phyloP scores from a whole-genome alignment of 441 rosid species.

The Gossypium schwendimanii region DNA sequence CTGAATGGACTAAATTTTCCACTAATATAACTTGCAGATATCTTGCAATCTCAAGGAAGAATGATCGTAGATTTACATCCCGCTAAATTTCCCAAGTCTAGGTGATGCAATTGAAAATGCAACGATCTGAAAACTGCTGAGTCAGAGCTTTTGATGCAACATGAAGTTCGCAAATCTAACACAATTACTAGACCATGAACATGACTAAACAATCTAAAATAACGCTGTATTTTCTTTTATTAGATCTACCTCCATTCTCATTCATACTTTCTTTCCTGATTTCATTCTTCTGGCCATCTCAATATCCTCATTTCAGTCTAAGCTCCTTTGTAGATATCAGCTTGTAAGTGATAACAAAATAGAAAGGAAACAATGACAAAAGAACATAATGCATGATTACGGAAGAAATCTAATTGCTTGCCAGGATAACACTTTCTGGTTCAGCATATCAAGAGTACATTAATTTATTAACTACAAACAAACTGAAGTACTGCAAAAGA shows the following conservation, averaged over 20 bases:
- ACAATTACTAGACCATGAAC: background rate
- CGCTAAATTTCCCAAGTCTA: conserved; percentile 44
- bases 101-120: conserved; percentile 58
- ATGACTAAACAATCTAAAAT: background rate
- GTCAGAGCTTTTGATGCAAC: conserved; percentile 62
- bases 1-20: background rate
- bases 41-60: conserved; percentile 63
- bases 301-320: background rate
- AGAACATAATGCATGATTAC: background rate
- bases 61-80: conserved; percentile 60
- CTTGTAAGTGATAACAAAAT: background rate
- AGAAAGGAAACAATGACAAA: background rate
- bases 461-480: background rate
- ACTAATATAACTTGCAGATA: conserved; percentile 21
- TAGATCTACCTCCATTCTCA: background rate
- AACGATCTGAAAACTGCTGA: conserved; percentile 36
- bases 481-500: background rate
- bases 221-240: background rate
- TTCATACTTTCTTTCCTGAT: background rate
- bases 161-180: conserved; percentile 43
- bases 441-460: background rate
- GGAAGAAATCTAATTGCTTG: background rate
- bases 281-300: background rate
- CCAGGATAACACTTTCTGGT: background rate
- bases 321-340: conserved; percentile 2